Evolutionary conservation across 306 rosid genomes (phyloP).

Genomic region (Elaeagnus macrophylla): DNA sequence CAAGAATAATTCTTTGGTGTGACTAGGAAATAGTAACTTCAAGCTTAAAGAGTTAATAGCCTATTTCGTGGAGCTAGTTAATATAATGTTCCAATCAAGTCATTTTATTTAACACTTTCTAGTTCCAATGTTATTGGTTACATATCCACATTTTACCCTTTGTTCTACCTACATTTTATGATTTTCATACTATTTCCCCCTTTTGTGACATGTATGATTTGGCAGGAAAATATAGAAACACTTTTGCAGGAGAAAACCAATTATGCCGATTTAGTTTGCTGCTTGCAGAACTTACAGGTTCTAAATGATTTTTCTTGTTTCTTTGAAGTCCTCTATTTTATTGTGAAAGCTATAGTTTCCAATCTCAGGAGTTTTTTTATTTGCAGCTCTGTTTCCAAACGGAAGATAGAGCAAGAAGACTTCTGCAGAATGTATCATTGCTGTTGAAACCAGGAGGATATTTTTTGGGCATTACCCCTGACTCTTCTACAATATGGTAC

Average conservation of each 20-base stretch:
- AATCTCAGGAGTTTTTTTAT: conserved; percentile 16
- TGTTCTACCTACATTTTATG: not conserved
- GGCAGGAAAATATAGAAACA: conserved; percentile 52
- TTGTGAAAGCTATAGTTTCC: not conserved
- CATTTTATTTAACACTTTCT: too few relatives aligned
- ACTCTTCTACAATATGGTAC: conserved; percentile 98
- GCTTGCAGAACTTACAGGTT: conserved; percentile 97
- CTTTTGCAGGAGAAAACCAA: conserved; percentile 56
- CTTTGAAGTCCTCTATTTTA: not conserved
- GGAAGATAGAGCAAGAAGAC: conserved; percentile 80
- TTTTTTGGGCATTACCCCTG: conserved; percentile 96
- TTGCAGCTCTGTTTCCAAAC: conserved; percentile 85
- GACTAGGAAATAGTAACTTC: too few relatives aligned
- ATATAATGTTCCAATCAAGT: too few relatives aligned
- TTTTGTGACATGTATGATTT: conserved; percentile 4
- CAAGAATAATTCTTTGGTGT: too few relatives aligned
- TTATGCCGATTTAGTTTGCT: conserved; percentile 75
- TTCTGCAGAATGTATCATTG: conserved; percentile 69
- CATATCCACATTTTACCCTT: not conserved
- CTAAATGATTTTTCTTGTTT: conserved; percentile 1
- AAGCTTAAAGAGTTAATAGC: too few relatives aligned
- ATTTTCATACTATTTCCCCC: not conserved
- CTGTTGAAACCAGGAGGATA: conserved; percentile 96
- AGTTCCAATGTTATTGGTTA: too few relatives aligned
- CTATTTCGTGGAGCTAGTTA: too few relatives aligned